A percentile compares a stretch with the other conserved stretches of the same genome.
phyloP scores from a whole-genome alignment of 495 filamentous ascomycete species.

The Aspergillus hancockii region DNA sequence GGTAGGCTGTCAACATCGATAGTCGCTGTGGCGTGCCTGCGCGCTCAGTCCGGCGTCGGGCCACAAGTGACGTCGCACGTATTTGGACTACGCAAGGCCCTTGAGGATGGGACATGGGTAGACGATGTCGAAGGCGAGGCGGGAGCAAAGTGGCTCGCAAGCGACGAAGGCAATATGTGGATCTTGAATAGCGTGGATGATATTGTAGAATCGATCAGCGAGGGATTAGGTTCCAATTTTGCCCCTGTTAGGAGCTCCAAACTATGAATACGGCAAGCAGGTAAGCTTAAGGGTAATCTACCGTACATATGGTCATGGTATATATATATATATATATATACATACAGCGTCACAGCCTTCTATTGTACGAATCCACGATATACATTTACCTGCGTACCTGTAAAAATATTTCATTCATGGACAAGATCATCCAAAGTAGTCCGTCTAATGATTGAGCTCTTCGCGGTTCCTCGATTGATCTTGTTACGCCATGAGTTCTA shows the following conservation, averaged over 20 bases:
- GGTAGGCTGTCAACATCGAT: conserved; percentile 68
- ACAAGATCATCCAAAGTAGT: background rate
- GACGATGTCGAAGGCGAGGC: conserved; percentile 54
- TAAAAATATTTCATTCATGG: background rate
- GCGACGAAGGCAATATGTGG: conserved; percentile 74
- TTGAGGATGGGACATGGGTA: conserved; percentile 62
- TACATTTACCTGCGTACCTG: background rate
- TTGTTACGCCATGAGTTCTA: conserved; percentile 72
- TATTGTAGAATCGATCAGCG: conserved; percentile 64
- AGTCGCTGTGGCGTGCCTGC: conserved; percentile 66
- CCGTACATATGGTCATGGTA: background rate
- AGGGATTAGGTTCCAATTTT: conserved; percentile 59
- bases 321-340: background rate
- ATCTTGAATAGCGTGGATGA: conserved; percentile 67
- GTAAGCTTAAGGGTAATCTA: background rate
- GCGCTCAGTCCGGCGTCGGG: conserved; percentile 75
- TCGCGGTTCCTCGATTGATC: conserved; percentile 22
- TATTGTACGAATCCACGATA: background rate
- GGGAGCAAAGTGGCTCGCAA: conserved; percentile 64
- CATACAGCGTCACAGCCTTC: background rate
- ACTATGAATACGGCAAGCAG: conserved; percentile 38
- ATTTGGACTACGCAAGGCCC: conserved; percentile 70
- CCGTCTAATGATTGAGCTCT: background rate
- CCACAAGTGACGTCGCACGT: conserved; percentile 77
- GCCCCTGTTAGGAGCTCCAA: conserved; percentile 53